Percentiles rank a stretch among this genome's conserved stretches.
phyloP scores from a whole-genome alignment of 495 filamentous ascomycete species.

The Xylaria intraflava region DNA sequence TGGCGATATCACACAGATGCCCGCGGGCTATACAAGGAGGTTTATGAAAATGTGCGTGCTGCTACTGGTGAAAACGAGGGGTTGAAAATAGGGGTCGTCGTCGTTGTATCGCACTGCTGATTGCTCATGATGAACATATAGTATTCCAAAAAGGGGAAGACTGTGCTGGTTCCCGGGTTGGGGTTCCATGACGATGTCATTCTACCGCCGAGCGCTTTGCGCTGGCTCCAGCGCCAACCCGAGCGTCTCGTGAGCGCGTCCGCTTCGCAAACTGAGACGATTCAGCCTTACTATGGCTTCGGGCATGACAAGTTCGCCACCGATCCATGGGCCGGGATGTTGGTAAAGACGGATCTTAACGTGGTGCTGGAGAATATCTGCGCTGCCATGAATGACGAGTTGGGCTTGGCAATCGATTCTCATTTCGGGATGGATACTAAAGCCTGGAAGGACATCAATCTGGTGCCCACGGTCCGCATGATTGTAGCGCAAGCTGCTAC shows the following conservation, averaged over 20 bases:
- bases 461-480: slow-evolving; percentile 26
- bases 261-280: slow-evolving; percentile 6
- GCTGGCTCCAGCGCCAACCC: slow-evolving; percentile 18
- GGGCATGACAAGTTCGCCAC: slow-evolving; percentile 3
- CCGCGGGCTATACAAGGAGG: slow-evolving; percentile 15
- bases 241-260: slow-evolving; percentile 11
- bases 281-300: slow-evolving; percentile 12
- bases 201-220: slow-evolving; percentile 12
- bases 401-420: slow-evolving; percentile 16
- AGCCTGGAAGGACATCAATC: slow-evolving; percentile 14
- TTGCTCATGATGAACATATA: background rate
- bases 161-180: slow-evolving; percentile 31
- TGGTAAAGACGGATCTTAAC: slow-evolving; percentile 21
- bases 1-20: slow-evolving; percentile 19
- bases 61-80: background rate
- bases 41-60: slow-evolving; percentile 22
- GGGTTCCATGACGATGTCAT: slow-evolving; percentile 31
- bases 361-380: slow-evolving; percentile 13
- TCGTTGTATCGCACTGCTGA: background rate
- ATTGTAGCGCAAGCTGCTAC: slow-evolving; percentile 30
- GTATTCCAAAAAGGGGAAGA: slow-evolving; percentile 28
- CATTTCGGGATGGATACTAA: slow-evolving; percentile 12
- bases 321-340: slow-evolving; percentile 14
- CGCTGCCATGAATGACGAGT: slow-evolving; percentile 16
- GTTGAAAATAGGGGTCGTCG: background rate